Conservation (phyloP, 768 basidiomycete species). For the Russula abietina region DNA sequence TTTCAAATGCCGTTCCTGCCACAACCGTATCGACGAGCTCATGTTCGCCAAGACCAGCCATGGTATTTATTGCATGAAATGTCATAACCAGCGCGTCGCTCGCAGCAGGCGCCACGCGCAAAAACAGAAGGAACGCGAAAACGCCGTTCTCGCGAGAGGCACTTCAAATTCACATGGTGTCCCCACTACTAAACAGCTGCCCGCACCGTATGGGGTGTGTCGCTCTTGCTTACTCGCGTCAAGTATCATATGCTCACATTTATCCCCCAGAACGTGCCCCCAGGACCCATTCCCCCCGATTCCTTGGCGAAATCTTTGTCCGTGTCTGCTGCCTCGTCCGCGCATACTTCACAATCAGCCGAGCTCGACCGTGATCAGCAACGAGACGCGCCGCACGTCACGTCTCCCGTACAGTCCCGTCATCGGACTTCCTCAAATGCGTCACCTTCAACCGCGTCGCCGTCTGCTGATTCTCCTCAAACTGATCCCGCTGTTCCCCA, state of each 20-base stretch:
- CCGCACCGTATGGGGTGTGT: conserved; percentile 34
- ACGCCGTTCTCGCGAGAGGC: conserved; percentile 41
- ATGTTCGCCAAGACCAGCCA: conserved; percentile 98
- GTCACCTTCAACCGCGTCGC: conserved; percentile 4
- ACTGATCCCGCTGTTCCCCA: background rate
- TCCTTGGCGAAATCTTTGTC: background rate
- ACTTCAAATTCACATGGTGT: conserved; percentile 31
- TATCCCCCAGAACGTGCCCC: background rate
- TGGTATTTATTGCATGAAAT: conserved; percentile 98
- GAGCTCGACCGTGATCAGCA: conserved; percentile 8
- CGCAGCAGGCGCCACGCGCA: conserved; percentile 87
- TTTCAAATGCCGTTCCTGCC: conserved; percentile 96
- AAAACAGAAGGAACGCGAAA: conserved; percentile 60
- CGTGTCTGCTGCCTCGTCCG: background rate
- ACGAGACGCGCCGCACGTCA: background rate
- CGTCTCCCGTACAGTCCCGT: background rate
- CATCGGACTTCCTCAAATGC: background rate
- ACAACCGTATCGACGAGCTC: conserved; percentile 91
- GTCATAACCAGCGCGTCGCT: conserved; percentile 96
- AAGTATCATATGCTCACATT: background rate
- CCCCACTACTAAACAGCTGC: conserved; percentile 27
- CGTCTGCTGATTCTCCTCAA: background rate
- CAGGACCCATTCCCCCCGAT: background rate
- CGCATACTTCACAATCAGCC: background rate
- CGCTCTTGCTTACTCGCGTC: background rate